Base-by-base conservation (phyloP, 2,329 filamentous ascomycete species). In the Ceratocystis papillata region DNA sequence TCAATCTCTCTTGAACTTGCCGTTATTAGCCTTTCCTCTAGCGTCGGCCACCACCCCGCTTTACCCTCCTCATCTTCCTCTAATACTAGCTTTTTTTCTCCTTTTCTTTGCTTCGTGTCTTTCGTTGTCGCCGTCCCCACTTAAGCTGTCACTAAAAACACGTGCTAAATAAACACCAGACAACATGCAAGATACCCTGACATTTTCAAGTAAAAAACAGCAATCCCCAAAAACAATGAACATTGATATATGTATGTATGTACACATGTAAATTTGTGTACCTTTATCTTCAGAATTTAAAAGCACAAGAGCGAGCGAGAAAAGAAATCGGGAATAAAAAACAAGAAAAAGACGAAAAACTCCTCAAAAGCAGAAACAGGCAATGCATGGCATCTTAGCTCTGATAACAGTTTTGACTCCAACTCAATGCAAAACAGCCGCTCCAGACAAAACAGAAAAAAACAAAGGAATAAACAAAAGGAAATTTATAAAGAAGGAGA, bases 341-440 rank as follows among this genome's bases (percentile, higher is more conserved):
- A 53, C 28, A 30, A 41, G 5, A n/a, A 15, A 33, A 59, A 17
- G 4, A n/a, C 2, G 10, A 37, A 59, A 59, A 8, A 20, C 55
- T 45, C 28, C 44, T 30, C 44, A 53, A 64, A 59, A 57, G n/a
- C 22, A 64, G 37, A 57, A 41, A 17, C 33, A 41, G 37, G 33
- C 37, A 17, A 64, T 45, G n/a, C 37, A 59, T 33, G 20, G 55
- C 55, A 59, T 59, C 55, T 59, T 30, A 1, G 55, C 30, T 37
- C 55, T 59, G 55, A n/a, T 37, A 37, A 59, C 55, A 59, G 50
- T 62, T 62, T 62, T 48, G 60, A 62, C 60, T 48, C 55, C 61
- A 63, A 44, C 37, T 46, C 22, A 41, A 63, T 55, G 55, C 22
- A 60, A 59, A 45, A 48, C 44, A 45, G 20, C 44, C 63, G 15